Evolutionary conservation across 805 yeast species (phyloP).

Genomic region (Cephaloascus albidus): DNA sequence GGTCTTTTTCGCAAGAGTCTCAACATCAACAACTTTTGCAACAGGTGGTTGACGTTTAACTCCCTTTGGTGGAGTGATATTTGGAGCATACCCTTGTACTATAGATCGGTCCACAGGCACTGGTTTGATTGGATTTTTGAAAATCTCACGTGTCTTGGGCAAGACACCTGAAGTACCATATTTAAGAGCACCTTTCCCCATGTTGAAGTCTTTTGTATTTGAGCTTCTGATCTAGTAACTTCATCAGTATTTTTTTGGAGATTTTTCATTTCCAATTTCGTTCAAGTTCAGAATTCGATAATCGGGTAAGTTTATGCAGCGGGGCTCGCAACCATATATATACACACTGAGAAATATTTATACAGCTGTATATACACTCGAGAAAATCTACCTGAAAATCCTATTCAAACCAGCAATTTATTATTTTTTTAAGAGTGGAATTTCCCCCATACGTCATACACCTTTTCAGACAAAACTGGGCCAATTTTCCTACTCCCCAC

Average conservation of each 20-base stretch:
- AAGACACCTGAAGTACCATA: slow-evolving; percentile 71
- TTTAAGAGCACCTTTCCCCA: slow-evolving; percentile 42
- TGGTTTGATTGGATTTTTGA: slow-evolving; percentile 58
- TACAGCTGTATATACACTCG: too few species aligned
- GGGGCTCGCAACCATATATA: too few species aligned
- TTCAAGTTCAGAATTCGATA: too few species aligned
- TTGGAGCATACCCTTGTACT: slow-evolving; percentile 62
- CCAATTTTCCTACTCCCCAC: slow-evolving; percentile 46
- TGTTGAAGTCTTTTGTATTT: slow-evolving; percentile 7
- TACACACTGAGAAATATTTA: too few species aligned
- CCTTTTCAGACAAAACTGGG: slow-evolving; percentile 36
- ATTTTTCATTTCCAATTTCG: too few species aligned
- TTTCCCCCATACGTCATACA: slow-evolving; percentile 51
- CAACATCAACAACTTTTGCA: slow-evolving; percentile 48
- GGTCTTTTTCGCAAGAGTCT: slow-evolving; percentile 45
- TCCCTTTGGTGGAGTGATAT: slow-evolving; percentile 57
- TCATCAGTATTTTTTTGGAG: too few species aligned
- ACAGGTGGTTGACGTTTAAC: slow-evolving; percentile 47
- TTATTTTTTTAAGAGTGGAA: not conserved
- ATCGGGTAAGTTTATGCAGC: too few species aligned
- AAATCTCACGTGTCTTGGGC: slow-evolving; percentile 68
- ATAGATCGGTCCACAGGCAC: slow-evolving; percentile 33
- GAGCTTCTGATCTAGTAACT: slow-evolving; percentile 2
- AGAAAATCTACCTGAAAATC: too few species aligned
- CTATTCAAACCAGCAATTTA: too few species aligned